A percentile compares a stretch with the other conserved stretches of the same genome.
These are phyloP conservation scores for Ceratobasidium sp. DNA, from an alignment of 1,284 basidiomycete species.

Conservation along the genomic window DNA sequence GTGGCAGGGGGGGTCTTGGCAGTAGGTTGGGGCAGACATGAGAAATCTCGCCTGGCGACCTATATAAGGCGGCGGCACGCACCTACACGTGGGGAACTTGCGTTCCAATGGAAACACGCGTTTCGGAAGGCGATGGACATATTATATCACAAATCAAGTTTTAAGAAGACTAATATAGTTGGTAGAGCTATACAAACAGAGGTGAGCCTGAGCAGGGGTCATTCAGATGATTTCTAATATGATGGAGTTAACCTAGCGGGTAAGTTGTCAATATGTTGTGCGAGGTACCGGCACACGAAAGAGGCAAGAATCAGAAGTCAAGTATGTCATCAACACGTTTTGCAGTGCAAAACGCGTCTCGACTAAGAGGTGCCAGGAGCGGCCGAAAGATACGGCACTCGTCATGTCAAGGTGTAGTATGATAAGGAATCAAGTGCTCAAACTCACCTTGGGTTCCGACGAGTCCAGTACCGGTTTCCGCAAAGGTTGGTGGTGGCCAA, in stretches of 20 bases:
- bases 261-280: constrained; percentile 1
- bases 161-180: constrained; percentile 12
- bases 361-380: constrained; percentile 46
- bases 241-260: constrained; percentile 23
- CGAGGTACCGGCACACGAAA: constrained; percentile 8
- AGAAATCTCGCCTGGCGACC: constrained; percentile 24
- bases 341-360: constrained; percentile 43
- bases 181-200: constrained; percentile 37
- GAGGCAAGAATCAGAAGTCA: constrained; percentile 44
- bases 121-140: constrained; percentile 34
- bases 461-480: neutral
- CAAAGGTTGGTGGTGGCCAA: constrained; percentile 6
- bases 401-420: constrained; percentile 17
- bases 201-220: constrained; percentile 16
- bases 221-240: constrained; percentile 8
- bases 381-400: constrained; percentile 43
- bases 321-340: constrained; percentile 47
- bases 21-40: constrained; percentile 38
- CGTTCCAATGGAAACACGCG: constrained; percentile 44
- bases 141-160: constrained; percentile 32
- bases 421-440: neutral
- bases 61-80: constrained; percentile 45
- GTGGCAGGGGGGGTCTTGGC: constrained; percentile 21
- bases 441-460: constrained; percentile 13
- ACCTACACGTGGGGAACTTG: constrained; percentile 45